Evolutionary conservation across 148 eudicot genomes (phyloP).

Genomic region (Linanthus parryae): DNA sequence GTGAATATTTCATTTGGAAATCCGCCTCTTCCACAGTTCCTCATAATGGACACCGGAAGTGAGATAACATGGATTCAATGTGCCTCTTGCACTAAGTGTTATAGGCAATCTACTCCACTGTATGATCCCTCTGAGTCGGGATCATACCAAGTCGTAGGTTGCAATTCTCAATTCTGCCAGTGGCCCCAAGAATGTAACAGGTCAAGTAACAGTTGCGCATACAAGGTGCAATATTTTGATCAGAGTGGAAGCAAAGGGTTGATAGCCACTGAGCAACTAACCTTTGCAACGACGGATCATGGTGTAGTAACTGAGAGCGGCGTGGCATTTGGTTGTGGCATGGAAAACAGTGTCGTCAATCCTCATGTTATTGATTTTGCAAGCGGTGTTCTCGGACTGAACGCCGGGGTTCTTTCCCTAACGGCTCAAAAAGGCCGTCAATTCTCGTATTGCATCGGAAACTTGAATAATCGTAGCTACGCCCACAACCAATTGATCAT

Average conservation of each 20-base stretch:
- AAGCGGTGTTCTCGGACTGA: conserved; percentile 24
- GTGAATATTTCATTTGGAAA: too few relatives aligned
- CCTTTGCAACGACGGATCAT: conserved; percentile 11
- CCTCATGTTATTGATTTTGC: too few relatives aligned
- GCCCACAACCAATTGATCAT: conserved; percentile 16
- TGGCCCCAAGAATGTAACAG: not conserved
- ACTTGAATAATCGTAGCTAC: conserved; percentile 9
- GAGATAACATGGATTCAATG: conserved; percentile 17
- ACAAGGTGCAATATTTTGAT: not conserved
- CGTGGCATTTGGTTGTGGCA: conserved; percentile 23
- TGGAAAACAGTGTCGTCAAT: not conserved
- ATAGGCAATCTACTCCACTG: not conserved
- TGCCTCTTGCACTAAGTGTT: conserved; percentile 7
- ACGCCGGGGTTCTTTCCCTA: not conserved
- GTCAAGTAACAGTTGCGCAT: not conserved
- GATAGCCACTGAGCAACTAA: conserved; percentile 19
- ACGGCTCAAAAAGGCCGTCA: conserved; percentile 10
- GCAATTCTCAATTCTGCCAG: conserved; percentile 2
- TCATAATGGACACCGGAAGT: conserved; percentile 20
- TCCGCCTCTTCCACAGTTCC: conserved; percentile 14
- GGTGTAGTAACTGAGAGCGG: not conserved
- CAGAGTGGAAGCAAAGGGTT: not conserved
- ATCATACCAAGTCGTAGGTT: not conserved
- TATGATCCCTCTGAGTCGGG: conserved; percentile 14
- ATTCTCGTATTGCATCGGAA: conserved; percentile 27